Conservation (phyloP, 225 moss, liverwort and hornwort genomes). For the Lunularia cruciata region DNA sequence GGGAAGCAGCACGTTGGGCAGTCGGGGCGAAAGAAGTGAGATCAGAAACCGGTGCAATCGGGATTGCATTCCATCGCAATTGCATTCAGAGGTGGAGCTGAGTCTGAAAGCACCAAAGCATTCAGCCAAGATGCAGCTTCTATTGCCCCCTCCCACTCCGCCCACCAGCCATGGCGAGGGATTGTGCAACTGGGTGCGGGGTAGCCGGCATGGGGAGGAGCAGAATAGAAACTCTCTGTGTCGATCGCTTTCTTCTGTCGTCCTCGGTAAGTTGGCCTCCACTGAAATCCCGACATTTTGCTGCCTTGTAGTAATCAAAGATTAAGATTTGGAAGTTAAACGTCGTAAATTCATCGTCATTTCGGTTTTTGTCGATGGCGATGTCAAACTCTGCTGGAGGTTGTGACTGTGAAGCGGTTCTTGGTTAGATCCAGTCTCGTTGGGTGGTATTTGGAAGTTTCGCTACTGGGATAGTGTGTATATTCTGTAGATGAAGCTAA, state of each 20-base stretch:
- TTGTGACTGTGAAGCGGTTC: neutral
- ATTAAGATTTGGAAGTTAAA: too few species aligned
- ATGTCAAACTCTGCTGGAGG: neutral
- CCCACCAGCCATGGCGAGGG: neutral
- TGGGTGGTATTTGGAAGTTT: neutral
- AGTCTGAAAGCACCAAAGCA: too few species aligned
- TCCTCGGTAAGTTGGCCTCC: constrained; percentile 1
- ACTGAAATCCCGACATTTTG: neutral
- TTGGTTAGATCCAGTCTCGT: neutral
- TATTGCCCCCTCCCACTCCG: constrained; percentile 8
- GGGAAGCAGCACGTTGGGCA: too few species aligned
- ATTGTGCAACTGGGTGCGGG: constrained; percentile 9
- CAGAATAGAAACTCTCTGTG: constrained; percentile 1
- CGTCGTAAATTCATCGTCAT: too few species aligned
- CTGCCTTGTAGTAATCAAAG: neutral
- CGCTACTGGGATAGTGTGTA: too few species aligned
- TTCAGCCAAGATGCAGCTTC: constrained; percentile 24
- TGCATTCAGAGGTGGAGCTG: too few species aligned
- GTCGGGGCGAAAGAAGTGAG: too few species aligned
- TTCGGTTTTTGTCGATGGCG: neutral
- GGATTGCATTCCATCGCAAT: too few species aligned
- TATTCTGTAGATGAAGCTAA: too few species aligned
- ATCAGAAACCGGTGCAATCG: too few species aligned
- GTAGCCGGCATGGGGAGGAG: neutral
- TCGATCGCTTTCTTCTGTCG: constrained; percentile 1